Conservation (phyloP, 2,329 filamentous ascomycete genomes). For the Cladobotryum protrusum region DNA sequence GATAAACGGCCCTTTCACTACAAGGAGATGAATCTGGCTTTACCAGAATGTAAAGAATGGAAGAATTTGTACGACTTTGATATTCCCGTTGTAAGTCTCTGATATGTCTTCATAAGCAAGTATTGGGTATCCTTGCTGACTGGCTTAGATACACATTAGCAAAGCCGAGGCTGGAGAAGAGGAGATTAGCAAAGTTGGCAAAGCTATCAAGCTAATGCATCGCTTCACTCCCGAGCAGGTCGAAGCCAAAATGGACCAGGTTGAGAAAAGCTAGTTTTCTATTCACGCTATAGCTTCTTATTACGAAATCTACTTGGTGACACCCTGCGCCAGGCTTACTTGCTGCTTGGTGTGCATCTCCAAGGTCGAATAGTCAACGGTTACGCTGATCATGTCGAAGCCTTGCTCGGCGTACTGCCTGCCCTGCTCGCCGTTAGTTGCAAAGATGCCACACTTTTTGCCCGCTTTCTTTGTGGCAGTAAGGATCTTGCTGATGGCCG, state of each 20-base stretch:
- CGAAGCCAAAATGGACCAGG: conserved; percentile 60
- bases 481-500: conserved; percentile 53
- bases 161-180: conserved; percentile 46
- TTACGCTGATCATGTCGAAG: conserved; percentile 56
- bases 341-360: conserved; percentile 38
- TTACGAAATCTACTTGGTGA: background rate
- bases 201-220: conserved; percentile 71
- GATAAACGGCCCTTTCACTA: conserved; percentile 61
- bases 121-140: background rate
- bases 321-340: conserved; percentile 41
- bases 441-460: conserved; percentile 60
- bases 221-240: conserved; percentile 64
- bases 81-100: conserved; percentile 62
- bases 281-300: background rate
- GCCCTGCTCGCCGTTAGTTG: conserved; percentile 49
- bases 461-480: conserved; percentile 53
- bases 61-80: conserved; percentile 73
- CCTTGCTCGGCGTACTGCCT: conserved; percentile 48
- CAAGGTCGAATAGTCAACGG: conserved; percentile 49
- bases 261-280: conserved; percentile 28
- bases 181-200: conserved; percentile 46
- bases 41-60: conserved; percentile 57
- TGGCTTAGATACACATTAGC: conserved; percentile 55
- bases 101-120: background rate
- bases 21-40: conserved; percentile 64